Conservation (phyloP, 2,329 filamentous ascomycete species). For the Mycogone perniciosa region DNA sequence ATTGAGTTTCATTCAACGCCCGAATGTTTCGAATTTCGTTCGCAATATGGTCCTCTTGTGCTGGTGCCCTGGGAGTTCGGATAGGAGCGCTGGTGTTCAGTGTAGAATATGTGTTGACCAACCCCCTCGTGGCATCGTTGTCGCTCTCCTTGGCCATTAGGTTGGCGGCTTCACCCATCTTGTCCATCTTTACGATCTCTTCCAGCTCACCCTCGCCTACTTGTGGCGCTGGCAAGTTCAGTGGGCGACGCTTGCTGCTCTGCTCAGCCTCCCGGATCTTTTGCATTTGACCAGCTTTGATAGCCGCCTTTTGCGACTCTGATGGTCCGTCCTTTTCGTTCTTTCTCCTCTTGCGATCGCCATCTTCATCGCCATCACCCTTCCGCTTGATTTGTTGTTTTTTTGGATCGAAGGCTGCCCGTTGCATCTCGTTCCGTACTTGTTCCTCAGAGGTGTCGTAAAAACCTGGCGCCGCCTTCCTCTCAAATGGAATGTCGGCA, state of each 20-base stretch:
- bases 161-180: slow-evolving; percentile 82
- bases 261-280: slow-evolving; percentile 94
- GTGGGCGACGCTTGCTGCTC: slow-evolving; percentile 79
- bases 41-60: slow-evolving; percentile 90
- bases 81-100: slow-evolving; percentile 81
- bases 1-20: slow-evolving; percentile 87
- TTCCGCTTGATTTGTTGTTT: slow-evolving; percentile 95
- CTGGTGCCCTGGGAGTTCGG: slow-evolving; percentile 81
- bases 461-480: slow-evolving; percentile 80
- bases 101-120: slow-evolving; percentile 80
- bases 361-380: slow-evolving; percentile 79
- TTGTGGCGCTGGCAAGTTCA: slow-evolving; percentile 84
- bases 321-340: slow-evolving; percentile 77
- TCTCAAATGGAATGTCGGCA: slow-evolving; percentile 96
- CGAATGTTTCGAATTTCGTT: slow-evolving; percentile 95
- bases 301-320: slow-evolving; percentile 75
- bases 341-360: slow-evolving; percentile 80
- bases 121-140: slow-evolving; percentile 74
- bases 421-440: slow-evolving; percentile 71
- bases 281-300: slow-evolving; percentile 90
- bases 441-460: slow-evolving; percentile 88
- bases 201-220: slow-evolving; percentile 90
- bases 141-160: slow-evolving; percentile 69
- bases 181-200: slow-evolving; percentile 98
- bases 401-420: slow-evolving; percentile 80